A percentile compares a stretch with the other conserved stretches of the same genome.
phyloP scores from a whole-genome alignment of 1,139 yeast species.

The Pichia sp. region DNA sequence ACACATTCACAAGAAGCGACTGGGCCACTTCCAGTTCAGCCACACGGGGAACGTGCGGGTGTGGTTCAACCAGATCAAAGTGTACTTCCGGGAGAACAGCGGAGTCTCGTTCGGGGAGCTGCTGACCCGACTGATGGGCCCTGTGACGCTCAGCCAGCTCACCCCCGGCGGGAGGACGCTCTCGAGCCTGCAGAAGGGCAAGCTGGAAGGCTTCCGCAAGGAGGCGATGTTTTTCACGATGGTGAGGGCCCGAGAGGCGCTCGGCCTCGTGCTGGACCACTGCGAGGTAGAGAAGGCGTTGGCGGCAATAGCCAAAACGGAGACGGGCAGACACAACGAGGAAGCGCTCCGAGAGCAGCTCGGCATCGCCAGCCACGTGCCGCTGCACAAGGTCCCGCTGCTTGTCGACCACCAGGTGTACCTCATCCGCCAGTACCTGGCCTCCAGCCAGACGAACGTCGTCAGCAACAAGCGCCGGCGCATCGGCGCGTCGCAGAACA shows the following conservation, averaged over 20 bases:
- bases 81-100: not conserved
- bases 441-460: not conserved
- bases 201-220: not conserved
- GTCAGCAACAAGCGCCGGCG: not conserved
- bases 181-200: not conserved
- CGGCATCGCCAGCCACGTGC: not conserved
- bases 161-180: not conserved
- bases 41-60: not conserved
- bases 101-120: not conserved
- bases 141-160: not conserved
- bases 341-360: not conserved
- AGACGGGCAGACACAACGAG: not conserved
- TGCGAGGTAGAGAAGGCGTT: not conserved
- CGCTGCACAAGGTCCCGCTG: not conserved
- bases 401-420: not conserved
- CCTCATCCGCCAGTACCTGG: not conserved
- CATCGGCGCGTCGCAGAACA: too few species aligned
- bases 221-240: not conserved
- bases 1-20: not conserved
- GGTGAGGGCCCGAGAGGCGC: not conserved
- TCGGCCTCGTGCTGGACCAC: not conserved
- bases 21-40: not conserved
- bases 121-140: not conserved
- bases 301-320: not conserved
- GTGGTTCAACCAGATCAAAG: not conserved